These are phyloP conservation scores for Talaromyces sp. DNA, from an alignment of 2,329 filamentous ascomycete genomes.

Conservation along the genomic window DNA sequence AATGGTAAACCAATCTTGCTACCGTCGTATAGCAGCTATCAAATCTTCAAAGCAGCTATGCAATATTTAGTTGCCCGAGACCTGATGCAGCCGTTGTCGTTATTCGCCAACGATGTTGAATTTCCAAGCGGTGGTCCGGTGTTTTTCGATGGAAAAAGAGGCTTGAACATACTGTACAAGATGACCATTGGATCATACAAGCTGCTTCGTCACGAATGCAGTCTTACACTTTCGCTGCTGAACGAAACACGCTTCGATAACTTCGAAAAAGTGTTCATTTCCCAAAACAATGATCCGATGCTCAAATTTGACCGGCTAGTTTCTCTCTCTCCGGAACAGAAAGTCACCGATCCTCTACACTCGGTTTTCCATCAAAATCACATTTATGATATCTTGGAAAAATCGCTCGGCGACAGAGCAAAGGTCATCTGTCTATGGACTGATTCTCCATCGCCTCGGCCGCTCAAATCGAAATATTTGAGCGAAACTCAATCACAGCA, in stretches of 20 bases:
- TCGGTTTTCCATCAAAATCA: slow-evolving; percentile 29
- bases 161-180: slow-evolving; percentile 82
- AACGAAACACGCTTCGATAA: slow-evolving; percentile 71
- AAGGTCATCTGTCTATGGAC: slow-evolving; percentile 61
- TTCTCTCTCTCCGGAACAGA: slow-evolving; percentile 28
- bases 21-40: slow-evolving; percentile 78
- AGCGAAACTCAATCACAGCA: slow-evolving; percentile 25
- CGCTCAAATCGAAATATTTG: slow-evolving; percentile 41
- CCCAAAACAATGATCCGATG: slow-evolving; percentile 50
- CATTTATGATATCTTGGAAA: slow-evolving; percentile 63
- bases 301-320: slow-evolving; percentile 56
- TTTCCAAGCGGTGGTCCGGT: slow-evolving; percentile 57
- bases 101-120: slow-evolving; percentile 28
- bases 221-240: slow-evolving; percentile 68
- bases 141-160: slow-evolving; percentile 70
- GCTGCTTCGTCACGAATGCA: slow-evolving; percentile 70
- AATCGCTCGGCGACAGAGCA: slow-evolving; percentile 72
- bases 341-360: slow-evolving; percentile 27
- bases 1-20: slow-evolving; percentile 71
- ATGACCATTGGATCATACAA: slow-evolving; percentile 83
- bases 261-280: slow-evolving; percentile 81
- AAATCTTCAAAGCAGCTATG: slow-evolving; percentile 91
- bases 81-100: slow-evolving; percentile 63
- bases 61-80: slow-evolving; percentile 78
- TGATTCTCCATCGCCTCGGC: slow-evolving; percentile 44